phyloP scores from a whole-genome alignment of 208 protist genomes.

The Acanthamoeba culbertsoni region DNA sequence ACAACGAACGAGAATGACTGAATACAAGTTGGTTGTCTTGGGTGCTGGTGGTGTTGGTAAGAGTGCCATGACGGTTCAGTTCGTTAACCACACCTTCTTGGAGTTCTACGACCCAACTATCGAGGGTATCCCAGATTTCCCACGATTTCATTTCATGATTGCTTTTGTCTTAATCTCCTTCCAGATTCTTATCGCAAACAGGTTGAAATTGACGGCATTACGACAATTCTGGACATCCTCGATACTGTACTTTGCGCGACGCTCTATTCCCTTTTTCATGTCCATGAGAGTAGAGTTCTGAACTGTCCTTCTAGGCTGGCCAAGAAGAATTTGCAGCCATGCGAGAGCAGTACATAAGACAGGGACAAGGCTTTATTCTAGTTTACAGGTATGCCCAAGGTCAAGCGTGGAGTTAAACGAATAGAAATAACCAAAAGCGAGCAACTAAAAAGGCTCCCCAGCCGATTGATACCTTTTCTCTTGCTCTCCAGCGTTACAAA shows the following conservation, averaged over 20 bases:
- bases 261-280: background rate
- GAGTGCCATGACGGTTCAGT: constrained; percentile 63
- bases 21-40: constrained; percentile 81
- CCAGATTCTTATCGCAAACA: constrained; percentile 71
- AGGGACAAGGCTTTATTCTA: constrained; percentile 74
- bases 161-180: background rate
- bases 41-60: constrained; percentile 85
- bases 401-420: too few relatives aligned
- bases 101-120: constrained; percentile 73
- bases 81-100: constrained; percentile 6
- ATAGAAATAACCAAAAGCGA: too few relatives aligned
- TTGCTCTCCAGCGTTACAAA: background rate
- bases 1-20: background rate
- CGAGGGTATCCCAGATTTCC: background rate
- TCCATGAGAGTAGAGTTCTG: background rate
- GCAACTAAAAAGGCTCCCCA: too few relatives aligned
- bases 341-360: constrained; percentile 76
- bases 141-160: background rate
- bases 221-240: constrained; percentile 60
- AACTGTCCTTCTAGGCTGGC: constrained; percentile 11
- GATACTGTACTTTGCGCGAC: constrained; percentile 47
- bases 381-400: constrained; percentile 58
- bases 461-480: too few relatives aligned
- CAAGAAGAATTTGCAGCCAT: constrained; percentile 76
- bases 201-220: constrained; percentile 49